These are phyloP conservation scores for Erucastrum elatum DNA, from an alignment of 345 rosid species.

Conservation along the genomic window DNA sequence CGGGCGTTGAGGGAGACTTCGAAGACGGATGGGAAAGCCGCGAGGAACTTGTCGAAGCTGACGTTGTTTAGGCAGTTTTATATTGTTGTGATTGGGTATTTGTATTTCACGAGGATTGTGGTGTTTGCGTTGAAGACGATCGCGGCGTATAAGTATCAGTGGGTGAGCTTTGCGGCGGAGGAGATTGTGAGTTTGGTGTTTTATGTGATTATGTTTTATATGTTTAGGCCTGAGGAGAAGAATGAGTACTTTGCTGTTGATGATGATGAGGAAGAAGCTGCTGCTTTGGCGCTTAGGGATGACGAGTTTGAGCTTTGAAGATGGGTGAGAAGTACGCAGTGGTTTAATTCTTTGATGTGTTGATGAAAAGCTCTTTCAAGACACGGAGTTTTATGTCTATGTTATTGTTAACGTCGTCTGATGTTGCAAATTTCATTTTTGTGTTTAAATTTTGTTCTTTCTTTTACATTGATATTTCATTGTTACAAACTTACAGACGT, in stretches of 20 bases:
- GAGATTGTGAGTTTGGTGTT: constrained; percentile 81
- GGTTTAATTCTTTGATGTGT: constrained; percentile 8
- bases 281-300: constrained; percentile 69
- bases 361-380: constrained; percentile 9
- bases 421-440: constrained; percentile 18
- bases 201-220: constrained; percentile 74
- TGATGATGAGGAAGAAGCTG: constrained; percentile 93
- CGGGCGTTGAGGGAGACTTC: constrained; percentile 82
- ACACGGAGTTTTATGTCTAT: no score
- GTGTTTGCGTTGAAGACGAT: constrained; percentile 85
- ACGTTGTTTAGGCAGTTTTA: constrained; percentile 88
- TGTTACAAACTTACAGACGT: constrained; percentile 11
- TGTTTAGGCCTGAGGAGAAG: constrained; percentile 93
- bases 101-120: constrained; percentile 89
- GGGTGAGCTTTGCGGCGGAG: constrained; percentile 93
- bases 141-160: constrained; percentile 85
- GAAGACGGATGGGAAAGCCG: constrained; percentile 93
- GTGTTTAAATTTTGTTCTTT: constrained; percentile 22
- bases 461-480: background rate
- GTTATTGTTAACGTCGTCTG: constrained; percentile 4
- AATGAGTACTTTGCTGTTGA: constrained; percentile 85
- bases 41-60: constrained; percentile 82
- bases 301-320: constrained; percentile 83
- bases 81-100: constrained; percentile 83
- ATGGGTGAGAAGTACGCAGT: background rate